Conservation (phyloP, 495 filamentous ascomycete genomes). For the Cairneyella variabilis region DNA sequence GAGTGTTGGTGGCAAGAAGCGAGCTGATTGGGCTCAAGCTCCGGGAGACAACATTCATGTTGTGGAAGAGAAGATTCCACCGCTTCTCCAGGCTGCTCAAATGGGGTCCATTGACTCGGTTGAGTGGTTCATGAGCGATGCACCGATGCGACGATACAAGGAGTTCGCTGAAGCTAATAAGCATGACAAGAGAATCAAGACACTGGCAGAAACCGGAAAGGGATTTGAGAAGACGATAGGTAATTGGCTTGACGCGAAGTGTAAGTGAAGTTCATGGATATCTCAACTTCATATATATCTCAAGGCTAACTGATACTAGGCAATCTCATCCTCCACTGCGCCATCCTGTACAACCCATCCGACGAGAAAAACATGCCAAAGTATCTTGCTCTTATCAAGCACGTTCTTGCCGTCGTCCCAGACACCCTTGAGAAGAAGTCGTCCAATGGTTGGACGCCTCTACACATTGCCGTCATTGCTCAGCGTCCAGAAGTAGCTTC, state of each 20-base stretch:
- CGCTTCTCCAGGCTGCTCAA: slow-evolving; percentile 54
- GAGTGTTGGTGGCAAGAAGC: slow-evolving; percentile 68
- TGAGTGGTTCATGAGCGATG: slow-evolving; percentile 68
- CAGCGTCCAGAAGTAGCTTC: slow-evolving; percentile 50
- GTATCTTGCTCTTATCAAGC: slow-evolving; percentile 52
- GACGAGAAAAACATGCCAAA: slow-evolving; percentile 27
- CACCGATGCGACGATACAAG: slow-evolving; percentile 55
- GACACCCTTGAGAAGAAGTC: slow-evolving; percentile 55
- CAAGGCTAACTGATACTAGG: slow-evolving; percentile 33
- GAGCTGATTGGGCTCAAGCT: slow-evolving; percentile 38
- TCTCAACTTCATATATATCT: slow-evolving; percentile 28
- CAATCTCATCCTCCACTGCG: slow-evolving; percentile 63
- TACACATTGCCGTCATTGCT: slow-evolving; percentile 52
- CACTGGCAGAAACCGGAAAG: slow-evolving; percentile 45
- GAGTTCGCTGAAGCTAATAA: slow-evolving; percentile 57
- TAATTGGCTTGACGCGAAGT: slow-evolving; percentile 56
- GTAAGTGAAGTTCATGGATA: too few relatives aligned
- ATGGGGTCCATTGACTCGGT: slow-evolving; percentile 54
- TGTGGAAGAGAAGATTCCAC: slow-evolving; percentile 34
- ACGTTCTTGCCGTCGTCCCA: slow-evolving; percentile 55
- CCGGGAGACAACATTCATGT: background rate
- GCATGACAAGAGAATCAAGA: slow-evolving; percentile 51
- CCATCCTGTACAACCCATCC: slow-evolving; percentile 42
- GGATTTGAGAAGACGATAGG: slow-evolving; percentile 57
- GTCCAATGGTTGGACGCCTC: slow-evolving; percentile 51